Conservation (phyloP, 805 yeast species). For the Pichia cephalocereana region DNA sequence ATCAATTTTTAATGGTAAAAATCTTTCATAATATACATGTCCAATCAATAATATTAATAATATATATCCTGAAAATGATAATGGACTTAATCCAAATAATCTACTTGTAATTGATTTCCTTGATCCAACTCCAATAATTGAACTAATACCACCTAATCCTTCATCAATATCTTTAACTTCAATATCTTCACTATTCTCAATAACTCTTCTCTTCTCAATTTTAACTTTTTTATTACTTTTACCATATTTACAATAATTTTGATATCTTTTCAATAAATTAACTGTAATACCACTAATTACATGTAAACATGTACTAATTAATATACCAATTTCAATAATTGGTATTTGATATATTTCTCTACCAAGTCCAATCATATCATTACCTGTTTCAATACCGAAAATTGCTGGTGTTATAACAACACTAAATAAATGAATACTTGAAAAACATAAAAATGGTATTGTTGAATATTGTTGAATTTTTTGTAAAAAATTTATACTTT, state of each 20-base stretch:
- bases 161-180: slow-evolving; percentile 30
- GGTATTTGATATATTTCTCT: slow-evolving; percentile 54
- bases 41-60: slow-evolving; percentile 34
- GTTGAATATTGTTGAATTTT: slow-evolving; percentile 51
- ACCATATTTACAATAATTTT: slow-evolving; percentile 21
- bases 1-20: slow-evolving; percentile 43
- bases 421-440: slow-evolving; percentile 47
- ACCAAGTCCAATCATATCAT: slow-evolving; percentile 50
- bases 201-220: not conserved
- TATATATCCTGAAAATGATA: slow-evolving; percentile 51
- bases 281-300: slow-evolving; percentile 42
- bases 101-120: slow-evolving; percentile 36
- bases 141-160: slow-evolving; percentile 55
- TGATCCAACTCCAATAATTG: slow-evolving; percentile 47
- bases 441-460: slow-evolving; percentile 45
- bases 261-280: slow-evolving; percentile 30
- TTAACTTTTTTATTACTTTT: slow-evolving; percentile 6
- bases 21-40: slow-evolving; percentile 41
- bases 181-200: slow-evolving; percentile 12
- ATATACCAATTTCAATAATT: slow-evolving; percentile 37
- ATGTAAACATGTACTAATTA: slow-evolving; percentile 42
- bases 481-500: slow-evolving; percentile 1
- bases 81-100: slow-evolving; percentile 43
- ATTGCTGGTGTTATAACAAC: slow-evolving; percentile 45
- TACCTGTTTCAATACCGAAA: slow-evolving; percentile 33